phyloP scores from a whole-genome alignment of 768 basidiomycete species.

The Suillus subluteus region DNA sequence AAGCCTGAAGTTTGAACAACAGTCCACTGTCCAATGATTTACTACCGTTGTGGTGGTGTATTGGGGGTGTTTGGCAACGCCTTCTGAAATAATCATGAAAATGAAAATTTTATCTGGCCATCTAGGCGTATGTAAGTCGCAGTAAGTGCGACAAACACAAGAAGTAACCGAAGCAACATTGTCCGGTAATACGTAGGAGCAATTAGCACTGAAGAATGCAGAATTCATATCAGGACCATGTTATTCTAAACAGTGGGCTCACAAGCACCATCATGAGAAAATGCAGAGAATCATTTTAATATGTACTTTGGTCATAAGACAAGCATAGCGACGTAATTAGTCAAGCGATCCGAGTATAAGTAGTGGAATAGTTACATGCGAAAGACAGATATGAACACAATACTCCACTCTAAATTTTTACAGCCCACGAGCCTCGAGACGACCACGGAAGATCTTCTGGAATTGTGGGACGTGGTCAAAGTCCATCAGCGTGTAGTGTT shows the following conservation, averaged over 20 bases:
- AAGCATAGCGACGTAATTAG: background rate
- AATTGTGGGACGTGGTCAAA: constrained; percentile 34
- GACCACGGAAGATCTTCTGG: constrained; percentile 32
- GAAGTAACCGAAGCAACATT: no score
- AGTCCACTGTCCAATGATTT: background rate
- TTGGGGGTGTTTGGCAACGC: background rate
- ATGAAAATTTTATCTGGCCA: no score
- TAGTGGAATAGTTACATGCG: background rate
- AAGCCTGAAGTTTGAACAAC: background rate
- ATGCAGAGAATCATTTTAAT: background rate
- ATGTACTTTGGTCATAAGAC: background rate
- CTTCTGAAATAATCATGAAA: background rate
- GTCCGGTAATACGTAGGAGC: no score
- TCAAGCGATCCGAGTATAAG: background rate
- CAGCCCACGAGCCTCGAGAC: constrained; percentile 30
- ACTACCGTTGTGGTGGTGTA: no score
- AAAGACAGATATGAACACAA: background rate
- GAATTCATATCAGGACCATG: background rate
- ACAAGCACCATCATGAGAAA: background rate
- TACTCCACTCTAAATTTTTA: constrained; percentile 3
- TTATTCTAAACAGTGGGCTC: background rate
- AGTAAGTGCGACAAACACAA: no score
- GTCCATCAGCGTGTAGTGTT: constrained; percentile 36
- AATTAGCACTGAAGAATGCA: no score
- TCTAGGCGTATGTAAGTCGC: no score